Base-by-base conservation (phyloP, 176 grass and related monocot genomes). In the Oryza brachyantha region DNA sequence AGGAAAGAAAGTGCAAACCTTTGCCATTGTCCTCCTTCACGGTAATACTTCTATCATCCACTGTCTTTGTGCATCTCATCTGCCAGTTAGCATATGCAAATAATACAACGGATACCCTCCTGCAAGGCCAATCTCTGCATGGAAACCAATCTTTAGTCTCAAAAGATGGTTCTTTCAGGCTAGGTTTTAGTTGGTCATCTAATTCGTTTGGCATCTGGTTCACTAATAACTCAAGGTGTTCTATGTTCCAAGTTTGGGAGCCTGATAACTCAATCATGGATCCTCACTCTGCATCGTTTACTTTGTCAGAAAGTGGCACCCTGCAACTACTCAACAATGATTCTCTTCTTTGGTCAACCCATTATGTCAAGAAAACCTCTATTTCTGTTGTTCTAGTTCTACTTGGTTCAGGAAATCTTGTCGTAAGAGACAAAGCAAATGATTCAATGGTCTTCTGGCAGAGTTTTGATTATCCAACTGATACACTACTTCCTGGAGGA, bases 121-220 rank as follows among this genome's bases (percentile, higher is more conserved):
- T 79, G 12, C 65, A 54, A 31, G 83, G 83, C 21, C 40, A 85
- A 25, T 50, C 25, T 63, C 74, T 79, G 45, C 57, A 32, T 27
- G 14, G 55, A 34, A 79, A 85, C 21, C 19, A 63, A 10, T 24
- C 29, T 19, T 34, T 84, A 13, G 12, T 79, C 16, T 85, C 83
- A 38, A 25, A 32, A 46, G 61, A 78, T 22, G 57, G 66, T 31
- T 10, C 60, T 41, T 85, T 64, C 29, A 16, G 54, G 36, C 35
- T 78, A 22, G 52, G 74, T 36, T 86, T 84, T 1, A 12, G 60
- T 19, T 52, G 52, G 13, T 1, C 0, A 10, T n/a, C 16, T 59
- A 1, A 26, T 24, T 5, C 31, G 0, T 1, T 84, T 0, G 72
- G 64, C 14, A 78, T 84, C 29, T 69, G 82, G 82, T 35, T 77